Conservation (phyloP, 2,329 filamentous ascomycete genomes). For the Aureobasidium sp. region DNA sequence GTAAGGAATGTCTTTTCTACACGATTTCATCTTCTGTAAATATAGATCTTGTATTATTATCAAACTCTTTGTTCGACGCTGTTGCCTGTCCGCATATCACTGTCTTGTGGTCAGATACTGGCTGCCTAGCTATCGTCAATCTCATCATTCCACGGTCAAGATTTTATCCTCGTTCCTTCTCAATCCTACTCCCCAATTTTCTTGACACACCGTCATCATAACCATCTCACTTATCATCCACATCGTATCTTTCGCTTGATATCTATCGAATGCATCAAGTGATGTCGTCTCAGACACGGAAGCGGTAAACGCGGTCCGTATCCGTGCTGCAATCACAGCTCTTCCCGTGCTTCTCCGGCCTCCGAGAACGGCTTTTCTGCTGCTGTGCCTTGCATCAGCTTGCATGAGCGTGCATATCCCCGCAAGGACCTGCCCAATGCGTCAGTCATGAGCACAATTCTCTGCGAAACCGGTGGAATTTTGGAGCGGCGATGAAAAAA, state of each 20-base stretch:
- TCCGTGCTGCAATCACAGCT: neutral
- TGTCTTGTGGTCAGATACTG: neutral
- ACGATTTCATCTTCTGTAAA: neutral
- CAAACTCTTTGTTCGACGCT: too few relatives aligned
- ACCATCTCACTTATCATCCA: neutral
- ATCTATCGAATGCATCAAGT: neutral
- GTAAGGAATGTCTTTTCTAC: neutral
- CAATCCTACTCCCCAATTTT: neutral
- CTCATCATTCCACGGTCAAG: neutral
- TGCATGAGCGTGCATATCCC: neutral
- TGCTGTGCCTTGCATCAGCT: neutral
- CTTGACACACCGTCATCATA: conserved; percentile 2
- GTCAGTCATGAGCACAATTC: neutral
- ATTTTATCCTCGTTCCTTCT: neutral
- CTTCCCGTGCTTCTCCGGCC: neutral
- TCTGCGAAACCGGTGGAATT: neutral
- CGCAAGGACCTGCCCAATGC: neutral
- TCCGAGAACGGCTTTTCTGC: neutral
- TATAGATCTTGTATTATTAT: neutral
- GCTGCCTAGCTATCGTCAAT: neutral
- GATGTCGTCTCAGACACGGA: neutral
- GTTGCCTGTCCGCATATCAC: neutral
- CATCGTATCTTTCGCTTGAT: conserved; percentile 6
- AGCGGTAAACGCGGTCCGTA: neutral
- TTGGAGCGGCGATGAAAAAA: conserved; percentile 2